Base-by-base conservation (phyloP, 2,329 filamentous ascomycete genomes). In the Ilyonectria destructans region DNA sequence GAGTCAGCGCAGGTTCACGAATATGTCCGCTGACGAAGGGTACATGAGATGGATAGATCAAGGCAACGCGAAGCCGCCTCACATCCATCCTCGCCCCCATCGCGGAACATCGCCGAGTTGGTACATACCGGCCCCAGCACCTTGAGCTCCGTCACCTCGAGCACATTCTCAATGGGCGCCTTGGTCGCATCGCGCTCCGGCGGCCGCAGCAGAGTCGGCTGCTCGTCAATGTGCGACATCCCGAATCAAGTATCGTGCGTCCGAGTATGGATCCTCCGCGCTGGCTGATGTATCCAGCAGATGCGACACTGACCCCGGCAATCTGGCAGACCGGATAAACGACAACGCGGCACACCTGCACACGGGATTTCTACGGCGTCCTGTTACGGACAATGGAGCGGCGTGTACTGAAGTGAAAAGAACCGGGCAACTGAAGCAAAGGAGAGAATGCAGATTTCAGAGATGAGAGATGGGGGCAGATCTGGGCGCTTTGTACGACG, bases 151-250 rank as follows among this genome's bases (percentile, higher is more conserved):
- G 93, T 96, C 74, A 98, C 86, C 77, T 97, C 95, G 62, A 98
- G 88, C 56, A 93, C 91, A 82, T 97, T 96, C 83, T 98, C 96
- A 70, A 98, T 97, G 15, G 90, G 87, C 29, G 94, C 91, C 81
- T 93, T 93, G 77, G 87, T 87, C 52, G 89, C 83, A 78, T 97
- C 91, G 35, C 90, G 82, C 58, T 92, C 90, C 71, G 93, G 94
- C 58, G 94, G 92, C 76, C 90, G 89, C 71, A 97, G 68, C 23
- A 84, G 76, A 57, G 82, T 84, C n/a, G 80, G 72, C 37, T 81
- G 77, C 35, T 80, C 78, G 23, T 79, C 78, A 62, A 69, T 67
- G 23, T 68, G 58, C 17, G 73, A 58, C 72, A 74, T 52, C 17
- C 29, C 26, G 49, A 21, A 52, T 52, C 17, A 29, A 35, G 29